Evolutionary conservation across 2,329 filamentous ascomycete species (phyloP), one percentile per base, ranked within the genome.

Genomic region (Coccinonectria pachysandricola): DNA sequence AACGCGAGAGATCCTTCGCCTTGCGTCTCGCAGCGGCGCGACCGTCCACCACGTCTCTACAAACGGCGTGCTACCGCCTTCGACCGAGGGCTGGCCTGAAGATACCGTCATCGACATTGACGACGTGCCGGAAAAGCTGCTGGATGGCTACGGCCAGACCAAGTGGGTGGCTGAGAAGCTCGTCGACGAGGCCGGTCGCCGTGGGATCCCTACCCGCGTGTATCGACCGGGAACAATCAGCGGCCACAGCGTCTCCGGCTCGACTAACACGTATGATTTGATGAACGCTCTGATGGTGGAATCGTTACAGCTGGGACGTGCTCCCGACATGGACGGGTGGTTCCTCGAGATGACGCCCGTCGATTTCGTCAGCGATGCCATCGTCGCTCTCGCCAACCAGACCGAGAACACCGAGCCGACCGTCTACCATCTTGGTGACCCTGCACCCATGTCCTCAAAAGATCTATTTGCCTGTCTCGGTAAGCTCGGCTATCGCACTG

Each of bases 141-240:
- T 68, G 2, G 79, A 85, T 43, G 80, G 80, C 2, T 86, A 86
- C 36, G 79, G 79, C 1, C 80, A 85, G 52, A 83, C 79, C 1
- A 86, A 86, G 48, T 86, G 81, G 80, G 80, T 82, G 15, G 79
- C 80, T 3, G 80, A 86, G 49, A 74, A 79, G 49, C 72, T 86
- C 3, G 75, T 83, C 7, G 62, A 72, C 8, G 77, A 84, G 45
- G 79, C 81, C 7, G 68, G 68, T 14, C 66, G 68, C 14, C 71
- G 79, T 19, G 79, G 79, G 7, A 57, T 86, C 16, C 79, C 79
- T 0, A 74, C 80, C 15, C 71, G 73, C 42, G 76, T 86, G 19
- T 74, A 81, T 40, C 75, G 80, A 6, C 75, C 76, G 0, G 80
- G 80, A 22, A 87, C 82, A 0, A 85, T 87, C 44, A 82, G 76